Base-by-base conservation (phyloP, 352 stramenopile species). In the Phytophthora brassicae region DNA sequence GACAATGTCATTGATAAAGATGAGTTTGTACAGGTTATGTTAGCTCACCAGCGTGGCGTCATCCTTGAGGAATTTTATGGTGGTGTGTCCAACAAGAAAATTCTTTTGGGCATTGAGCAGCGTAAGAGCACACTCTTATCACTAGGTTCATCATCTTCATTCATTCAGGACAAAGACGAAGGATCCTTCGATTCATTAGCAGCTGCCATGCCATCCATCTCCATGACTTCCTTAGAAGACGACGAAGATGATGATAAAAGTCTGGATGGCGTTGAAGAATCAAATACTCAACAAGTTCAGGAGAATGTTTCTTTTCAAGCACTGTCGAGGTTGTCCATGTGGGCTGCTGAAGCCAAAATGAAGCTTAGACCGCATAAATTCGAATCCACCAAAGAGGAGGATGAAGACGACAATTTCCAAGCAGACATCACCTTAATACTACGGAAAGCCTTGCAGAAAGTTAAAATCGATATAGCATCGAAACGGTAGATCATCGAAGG, bases 1-100 rank as follows among this genome's bases (percentile, higher is more conserved):
- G 80, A 93, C 52, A 74, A 90, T 22, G 78, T 90, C n/a, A 88
- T 91, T 28, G 84, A 90, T 51, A 88, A 88, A 53, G 76, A 90
- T 20, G 80, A 90, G 51, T 91, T 93, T 44, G 78, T 89, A 16
- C 68, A 89, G 22, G 74, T 87, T 9, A 90, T 92, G 84, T 69
- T 92, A 4, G 60, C 76, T 17, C 81, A 90, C 44, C 84, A 92
- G 62, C 84, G 83, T 22, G 69, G 74, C 4, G 47, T 84, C 26
- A 84, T 93, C 36, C 59, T 89, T 8, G 81, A 81, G 48, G 77
- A 89, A 35, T 77, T 89, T 26, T 90, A 89, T 53, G 67, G 67
- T 7, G 64, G 64, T 4, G 67, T 75, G 22, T 79, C 70, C 14
- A 76, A 68, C 50, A 88, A 88, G 63, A 88, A 87, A 54, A 81